Conservation (phyloP, 164 flowering plant species). For the Dillenia turbinata region DNA sequence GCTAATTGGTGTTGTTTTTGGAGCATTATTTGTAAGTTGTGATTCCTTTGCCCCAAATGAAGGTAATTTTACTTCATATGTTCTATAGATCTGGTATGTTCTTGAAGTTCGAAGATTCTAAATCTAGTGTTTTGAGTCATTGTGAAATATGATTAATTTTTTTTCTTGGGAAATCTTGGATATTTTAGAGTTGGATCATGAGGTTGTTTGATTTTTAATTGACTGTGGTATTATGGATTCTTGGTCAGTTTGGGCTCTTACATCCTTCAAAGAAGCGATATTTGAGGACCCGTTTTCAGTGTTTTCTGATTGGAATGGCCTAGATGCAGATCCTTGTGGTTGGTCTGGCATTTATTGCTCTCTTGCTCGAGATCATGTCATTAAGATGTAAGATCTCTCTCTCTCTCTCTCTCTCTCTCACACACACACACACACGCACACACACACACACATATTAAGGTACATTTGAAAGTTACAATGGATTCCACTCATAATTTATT, state of each 20-base stretch:
- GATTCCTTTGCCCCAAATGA: constrained; percentile 40
- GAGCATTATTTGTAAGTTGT: constrained; percentile 24
- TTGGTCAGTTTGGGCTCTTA: constrained; percentile 54
- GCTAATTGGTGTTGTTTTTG: constrained; percentile 30
- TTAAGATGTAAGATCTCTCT: constrained; percentile 53
- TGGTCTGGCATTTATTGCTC: constrained; percentile 75
- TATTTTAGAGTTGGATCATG: not conserved
- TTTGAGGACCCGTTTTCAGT: constrained; percentile 68
- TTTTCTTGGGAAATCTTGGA: constrained; percentile 7
- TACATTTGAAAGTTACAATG: not conserved
- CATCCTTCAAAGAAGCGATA: constrained; percentile 61
- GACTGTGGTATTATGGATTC: constrained; percentile 6
- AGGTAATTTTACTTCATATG: constrained; percentile 27
- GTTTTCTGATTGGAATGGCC: constrained; percentile 61
- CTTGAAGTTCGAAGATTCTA: not conserved
- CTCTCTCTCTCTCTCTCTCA: not conserved
- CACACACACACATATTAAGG: no score
- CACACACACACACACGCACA: no score
- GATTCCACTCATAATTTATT: not conserved
- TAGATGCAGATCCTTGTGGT: constrained; percentile 65
- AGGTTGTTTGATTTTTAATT: not conserved
- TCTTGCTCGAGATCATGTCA: constrained; percentile 39
- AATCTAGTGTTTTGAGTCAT: not conserved
- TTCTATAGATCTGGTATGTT: constrained; percentile 22
- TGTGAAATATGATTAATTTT: not conserved